Percentiles rank a stretch among this genome's conserved stretches.
These are phyloP conservation scores for Jamesozyma lodderae DNA, from an alignment of 805 yeast genomes.

Conservation along the genomic window DNA sequence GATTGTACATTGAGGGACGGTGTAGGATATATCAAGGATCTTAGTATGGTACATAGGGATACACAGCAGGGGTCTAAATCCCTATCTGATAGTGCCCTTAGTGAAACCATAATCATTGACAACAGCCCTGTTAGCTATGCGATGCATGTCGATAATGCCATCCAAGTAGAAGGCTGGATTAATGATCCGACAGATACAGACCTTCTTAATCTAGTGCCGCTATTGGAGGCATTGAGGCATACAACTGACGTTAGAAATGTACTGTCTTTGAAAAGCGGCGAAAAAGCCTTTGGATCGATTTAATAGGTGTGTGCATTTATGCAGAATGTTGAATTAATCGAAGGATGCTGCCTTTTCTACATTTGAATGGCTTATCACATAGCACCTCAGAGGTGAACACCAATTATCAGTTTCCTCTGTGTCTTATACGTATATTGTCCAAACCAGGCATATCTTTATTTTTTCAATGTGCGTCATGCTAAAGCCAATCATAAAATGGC, in stretches of 20 bases:
- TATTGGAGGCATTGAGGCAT: conserved; percentile 48
- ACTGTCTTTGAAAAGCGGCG: conserved; percentile 63
- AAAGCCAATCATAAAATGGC: no score
- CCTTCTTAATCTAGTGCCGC: conserved; percentile 69
- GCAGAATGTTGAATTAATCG: no score
- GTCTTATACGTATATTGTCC: no score
- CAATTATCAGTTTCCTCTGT: no score
- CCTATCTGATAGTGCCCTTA: conserved; percentile 22
- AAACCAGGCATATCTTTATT: no score
- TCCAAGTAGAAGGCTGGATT: conserved; percentile 95
- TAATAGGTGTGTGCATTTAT: no score
- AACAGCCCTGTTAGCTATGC: conserved; percentile 89
- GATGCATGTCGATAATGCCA: conserved; percentile 77
- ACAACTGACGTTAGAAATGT: conserved; percentile 79
- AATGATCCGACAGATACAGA: conserved; percentile 90
- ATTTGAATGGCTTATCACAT: no score
- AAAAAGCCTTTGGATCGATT: conserved; percentile 15
- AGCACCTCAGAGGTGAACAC: no score
- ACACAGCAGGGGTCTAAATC: background rate
- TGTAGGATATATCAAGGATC: conserved; percentile 79
- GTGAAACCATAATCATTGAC: conserved; percentile 70
- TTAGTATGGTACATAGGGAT: conserved; percentile 20
- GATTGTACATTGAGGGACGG: conserved; percentile 73
- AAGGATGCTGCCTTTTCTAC: no score
- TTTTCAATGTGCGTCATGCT: no score